Evolutionary conservation across 2,329 filamentous ascomycete species (phyloP).

Genomic region (Fusarium sp.): DNA sequence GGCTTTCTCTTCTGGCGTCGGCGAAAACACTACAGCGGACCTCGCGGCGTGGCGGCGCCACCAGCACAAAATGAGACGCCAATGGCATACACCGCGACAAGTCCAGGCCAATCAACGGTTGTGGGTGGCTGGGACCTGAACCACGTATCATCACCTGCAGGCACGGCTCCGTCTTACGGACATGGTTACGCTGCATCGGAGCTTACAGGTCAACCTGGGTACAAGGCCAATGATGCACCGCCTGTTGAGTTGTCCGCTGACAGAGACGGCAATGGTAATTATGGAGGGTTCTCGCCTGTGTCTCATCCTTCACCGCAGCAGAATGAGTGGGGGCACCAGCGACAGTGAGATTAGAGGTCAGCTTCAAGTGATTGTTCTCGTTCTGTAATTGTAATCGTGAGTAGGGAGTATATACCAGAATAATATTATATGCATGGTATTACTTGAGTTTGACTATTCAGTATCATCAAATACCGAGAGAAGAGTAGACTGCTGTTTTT

Average conservation of each 20-base stretch:
- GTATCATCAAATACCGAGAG: background rate
- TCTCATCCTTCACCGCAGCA: background rate
- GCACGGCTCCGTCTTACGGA: background rate
- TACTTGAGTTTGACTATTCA: background rate
- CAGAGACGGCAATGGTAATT: background rate
- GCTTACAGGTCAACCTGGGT: background rate
- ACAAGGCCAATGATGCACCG: background rate
- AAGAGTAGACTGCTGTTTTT: background rate
- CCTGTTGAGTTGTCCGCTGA: background rate
- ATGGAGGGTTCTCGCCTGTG: background rate
- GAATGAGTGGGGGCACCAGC: background rate
- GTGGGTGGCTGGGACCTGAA: background rate
- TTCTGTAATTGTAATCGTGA: background rate
- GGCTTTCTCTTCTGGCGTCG: background rate
- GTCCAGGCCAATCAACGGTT: background rate
- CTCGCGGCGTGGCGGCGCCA: conserved; percentile 12
- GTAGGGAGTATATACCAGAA: background rate
- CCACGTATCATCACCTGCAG: background rate
- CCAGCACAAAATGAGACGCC: background rate
- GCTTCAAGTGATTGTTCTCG: background rate
- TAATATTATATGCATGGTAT: background rate
- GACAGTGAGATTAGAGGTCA: background rate
- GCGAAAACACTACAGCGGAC: conserved; percentile 6
- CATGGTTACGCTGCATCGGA: background rate
- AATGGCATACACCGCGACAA: background rate